phyloP scores from a whole-genome alignment of 2,329 filamentous ascomycete genomes.

The Aureobasidium sp. region DNA sequence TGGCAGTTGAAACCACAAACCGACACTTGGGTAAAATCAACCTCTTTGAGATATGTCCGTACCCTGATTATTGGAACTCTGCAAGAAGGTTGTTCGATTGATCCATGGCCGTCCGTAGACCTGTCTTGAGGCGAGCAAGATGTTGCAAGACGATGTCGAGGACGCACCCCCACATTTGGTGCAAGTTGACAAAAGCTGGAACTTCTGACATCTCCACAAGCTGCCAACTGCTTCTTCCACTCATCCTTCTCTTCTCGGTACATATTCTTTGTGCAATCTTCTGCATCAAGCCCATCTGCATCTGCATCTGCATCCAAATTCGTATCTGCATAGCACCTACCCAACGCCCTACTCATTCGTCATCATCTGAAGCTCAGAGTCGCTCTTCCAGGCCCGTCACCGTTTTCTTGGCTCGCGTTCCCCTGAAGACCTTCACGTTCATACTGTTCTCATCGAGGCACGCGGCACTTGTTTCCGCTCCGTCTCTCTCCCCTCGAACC shows the following conservation, averaged over 20 bases:
- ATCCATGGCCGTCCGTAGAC: background rate
- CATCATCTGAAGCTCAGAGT: background rate
- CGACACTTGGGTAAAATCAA: background rate
- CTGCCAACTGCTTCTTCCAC: background rate
- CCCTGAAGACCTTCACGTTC: constrained; percentile 8
- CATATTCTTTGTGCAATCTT: constrained; percentile 4
- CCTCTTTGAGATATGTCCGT: background rate
- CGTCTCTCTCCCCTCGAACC: background rate
- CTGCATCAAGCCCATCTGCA: background rate
- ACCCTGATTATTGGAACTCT: background rate
- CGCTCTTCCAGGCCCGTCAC: constrained; percentile 3
- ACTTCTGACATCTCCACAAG: background rate
- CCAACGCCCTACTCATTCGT: background rate
- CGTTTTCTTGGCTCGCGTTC: constrained; percentile 8
- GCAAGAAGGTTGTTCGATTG: background rate
- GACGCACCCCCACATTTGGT: background rate
- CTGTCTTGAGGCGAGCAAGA: background rate
- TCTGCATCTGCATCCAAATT: background rate
- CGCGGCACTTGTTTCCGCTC: background rate
- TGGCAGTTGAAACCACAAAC: too few species aligned
- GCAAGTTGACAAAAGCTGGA: background rate
- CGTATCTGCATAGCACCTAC: background rate
- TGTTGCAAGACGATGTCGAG: background rate
- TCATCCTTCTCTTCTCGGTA: background rate
- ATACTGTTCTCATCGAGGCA: constrained; percentile 2